Conservation (phyloP, 306 rosid genomes). For the Acacia acuminata region DNA sequence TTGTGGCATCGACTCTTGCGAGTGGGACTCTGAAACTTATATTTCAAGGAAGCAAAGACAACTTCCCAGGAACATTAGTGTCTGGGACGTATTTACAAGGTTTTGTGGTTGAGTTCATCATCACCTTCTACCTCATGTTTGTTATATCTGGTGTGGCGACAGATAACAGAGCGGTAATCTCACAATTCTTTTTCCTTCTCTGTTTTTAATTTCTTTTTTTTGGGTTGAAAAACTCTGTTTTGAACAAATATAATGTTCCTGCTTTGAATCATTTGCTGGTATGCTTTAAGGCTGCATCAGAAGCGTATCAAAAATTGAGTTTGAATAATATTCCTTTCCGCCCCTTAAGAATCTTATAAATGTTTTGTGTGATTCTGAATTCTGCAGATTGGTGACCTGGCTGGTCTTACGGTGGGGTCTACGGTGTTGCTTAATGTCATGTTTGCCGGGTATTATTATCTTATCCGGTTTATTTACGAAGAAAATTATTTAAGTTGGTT, state of each 20-base stretch:
- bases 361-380: neutral
- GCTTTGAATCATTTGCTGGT: conserved; percentile 25
- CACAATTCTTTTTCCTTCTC: neutral
- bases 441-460: conserved; percentile 61
- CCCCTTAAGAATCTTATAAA: neutral
- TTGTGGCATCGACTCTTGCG: conserved; percentile 73
- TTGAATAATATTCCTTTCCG: neutral
- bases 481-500: no score
- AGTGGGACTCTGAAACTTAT: conserved; percentile 69
- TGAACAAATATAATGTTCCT: neutral
- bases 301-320: conserved; percentile 5
- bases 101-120: conserved; percentile 72
- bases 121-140: conserved; percentile 87
- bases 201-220: neutral
- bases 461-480: neutral
- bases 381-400: conserved; percentile 82
- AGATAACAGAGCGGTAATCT: conserved; percentile 79
- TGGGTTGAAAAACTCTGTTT: no score
- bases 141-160: conserved; percentile 83
- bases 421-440: conserved; percentile 77
- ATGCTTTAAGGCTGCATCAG: conserved; percentile 21
- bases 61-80: conserved; percentile 72
- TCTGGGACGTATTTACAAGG: conserved; percentile 58
- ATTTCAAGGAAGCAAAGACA: conserved; percentile 43
- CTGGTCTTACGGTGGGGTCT: conserved; percentile 82